A percentile compares a stretch with the other conserved stretches of the same genome.
phyloP scores from a whole-genome alignment of 139 green algal genomes.

The Astrephomene gubernaculifera region DNA sequence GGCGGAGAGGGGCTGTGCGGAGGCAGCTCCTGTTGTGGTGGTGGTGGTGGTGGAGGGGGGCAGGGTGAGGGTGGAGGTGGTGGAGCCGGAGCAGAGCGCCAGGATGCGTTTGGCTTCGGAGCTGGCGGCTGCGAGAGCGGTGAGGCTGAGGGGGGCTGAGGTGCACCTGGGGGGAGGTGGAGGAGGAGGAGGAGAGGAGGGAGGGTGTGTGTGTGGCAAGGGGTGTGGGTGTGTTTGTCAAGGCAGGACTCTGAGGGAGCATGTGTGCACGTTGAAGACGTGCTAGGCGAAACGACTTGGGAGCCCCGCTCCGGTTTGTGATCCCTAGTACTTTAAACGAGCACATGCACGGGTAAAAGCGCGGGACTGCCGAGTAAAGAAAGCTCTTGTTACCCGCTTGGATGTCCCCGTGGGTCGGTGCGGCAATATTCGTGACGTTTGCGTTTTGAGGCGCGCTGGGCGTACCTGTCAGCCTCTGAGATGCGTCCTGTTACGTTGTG shows the following conservation, averaged over 20 bases:
- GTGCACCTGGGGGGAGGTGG: background rate
- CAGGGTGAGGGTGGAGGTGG: background rate
- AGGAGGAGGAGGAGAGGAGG: too few species aligned
- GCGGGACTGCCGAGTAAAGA: too few species aligned
- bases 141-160: background rate
- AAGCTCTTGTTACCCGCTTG: too few species aligned
- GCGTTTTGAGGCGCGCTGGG: background rate
- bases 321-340: too few species aligned
- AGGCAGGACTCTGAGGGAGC: too few species aligned
- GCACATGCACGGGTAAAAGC: background rate
- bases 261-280: too few species aligned
- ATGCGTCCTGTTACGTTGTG: conserved; percentile 52
- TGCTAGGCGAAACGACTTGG: too few species aligned
- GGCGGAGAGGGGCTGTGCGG: background rate
- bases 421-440: too few species aligned
- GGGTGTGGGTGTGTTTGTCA: background rate
- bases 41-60: background rate
- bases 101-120: background rate
- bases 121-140: background rate
- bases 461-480: conserved; percentile 56
- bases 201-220: background rate
- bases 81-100: background rate
- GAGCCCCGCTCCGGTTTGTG: too few species aligned
- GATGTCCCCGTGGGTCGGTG: too few species aligned
- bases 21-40: background rate